Base-by-base conservation (phyloP, 2,329 filamentous ascomycete species). In the Neofusicoccum cordaticola region DNA sequence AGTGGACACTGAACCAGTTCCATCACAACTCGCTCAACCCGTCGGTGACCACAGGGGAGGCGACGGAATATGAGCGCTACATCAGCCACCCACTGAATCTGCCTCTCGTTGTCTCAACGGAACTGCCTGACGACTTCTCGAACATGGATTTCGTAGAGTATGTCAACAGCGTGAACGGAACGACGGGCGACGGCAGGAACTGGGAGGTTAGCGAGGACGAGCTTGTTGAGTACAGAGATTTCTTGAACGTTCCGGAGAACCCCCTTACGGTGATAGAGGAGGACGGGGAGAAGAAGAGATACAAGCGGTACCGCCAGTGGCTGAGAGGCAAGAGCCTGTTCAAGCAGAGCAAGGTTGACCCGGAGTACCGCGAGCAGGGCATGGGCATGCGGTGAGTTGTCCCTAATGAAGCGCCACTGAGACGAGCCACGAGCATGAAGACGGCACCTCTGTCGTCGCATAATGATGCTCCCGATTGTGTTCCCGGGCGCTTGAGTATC, bases 301-400 rank as follows among this genome's bases (percentile, higher is more conserved):
- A 99, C 78, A 98, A 97, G 79, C 91, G 93, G 9, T 99, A 99
- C 78, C 83, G 89, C 72, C 96, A 97, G 79, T 99, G 95, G 94
- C 82, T 99, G 73, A 86, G 88, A 67, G 94, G 94, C 17, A 98
- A 97, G 81, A 97, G 92, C 71, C 85, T 98, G 72, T 98, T 98
- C 77, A 98, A 98, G 79, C 93, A 97, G 82, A 83, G 81, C 67
- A 83, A 83, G 69, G 80, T 83, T 44, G 81, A 83, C 77, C 81
- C 81, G 1, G 81, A 83, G 73, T 83, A 74, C 65, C 51, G 48
- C 8, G 50, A 56, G n/a, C 35, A 57, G 11, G 17, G 58, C 3
- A 27, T 56, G 48, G 17, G 35, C 6, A 47, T 27, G 22, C 48
- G 56, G 44, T 60, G 42, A 47, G 56, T 47, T 45, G 31, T 35